phyloP scores from a whole-genome alignment of 208 protist genomes.

The Trypanosoma brucei region DNA sequence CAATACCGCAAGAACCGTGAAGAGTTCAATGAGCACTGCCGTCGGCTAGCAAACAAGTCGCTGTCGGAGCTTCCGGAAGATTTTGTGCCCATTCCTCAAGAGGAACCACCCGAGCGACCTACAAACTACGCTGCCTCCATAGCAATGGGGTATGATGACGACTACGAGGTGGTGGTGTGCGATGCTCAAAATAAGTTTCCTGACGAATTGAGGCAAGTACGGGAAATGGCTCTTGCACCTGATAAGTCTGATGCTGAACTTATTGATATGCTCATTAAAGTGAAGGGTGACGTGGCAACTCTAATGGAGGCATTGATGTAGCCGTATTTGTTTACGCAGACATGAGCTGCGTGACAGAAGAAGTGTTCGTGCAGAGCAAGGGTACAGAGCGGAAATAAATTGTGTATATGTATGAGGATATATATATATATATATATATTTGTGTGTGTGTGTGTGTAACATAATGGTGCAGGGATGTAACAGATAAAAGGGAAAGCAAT shows the following conservation, averaged over 20 bases:
- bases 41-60: constrained; percentile 80
- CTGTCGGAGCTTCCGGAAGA: constrained; percentile 82
- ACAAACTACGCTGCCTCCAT: constrained; percentile 21
- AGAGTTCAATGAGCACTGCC: constrained; percentile 57
- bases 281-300: constrained; percentile 65
- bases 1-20: constrained; percentile 75
- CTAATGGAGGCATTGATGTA: constrained; percentile 54
- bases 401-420: too few species aligned
- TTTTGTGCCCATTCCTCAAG: constrained; percentile 67
- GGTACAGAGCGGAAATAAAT: too few species aligned
- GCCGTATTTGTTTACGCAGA: constrained; percentile 2
- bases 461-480: too few species aligned
- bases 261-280: constrained; percentile 50
- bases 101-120: constrained; percentile 50
- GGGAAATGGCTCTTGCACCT: constrained; percentile 57
- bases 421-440: too few species aligned
- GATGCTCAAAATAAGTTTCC: constrained; percentile 10
- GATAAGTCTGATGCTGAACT: constrained; percentile 55
- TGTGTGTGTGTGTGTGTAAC: too few species aligned
- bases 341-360: not conserved
- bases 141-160: constrained; percentile 25
- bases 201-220: constrained; percentile 71
- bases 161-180: constrained; percentile 7
- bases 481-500: too few species aligned
- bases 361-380: too few species aligned